These are phyloP conservation scores for Aureoboletus auriporus DNA, from an alignment of 768 basidiomycete species.

Conservation along the genomic window DNA sequence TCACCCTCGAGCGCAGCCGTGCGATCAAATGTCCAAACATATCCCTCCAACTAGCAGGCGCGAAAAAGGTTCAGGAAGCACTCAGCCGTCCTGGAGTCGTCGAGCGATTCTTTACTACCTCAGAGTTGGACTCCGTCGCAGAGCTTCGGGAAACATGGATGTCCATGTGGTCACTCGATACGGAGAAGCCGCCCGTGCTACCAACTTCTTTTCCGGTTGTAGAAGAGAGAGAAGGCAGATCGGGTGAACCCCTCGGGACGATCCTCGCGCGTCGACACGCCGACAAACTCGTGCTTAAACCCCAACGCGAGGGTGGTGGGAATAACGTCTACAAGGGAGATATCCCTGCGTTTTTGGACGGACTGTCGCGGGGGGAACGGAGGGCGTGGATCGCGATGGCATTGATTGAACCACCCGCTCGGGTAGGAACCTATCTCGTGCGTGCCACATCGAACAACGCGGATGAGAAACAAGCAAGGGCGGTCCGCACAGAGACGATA, in stretches of 20 bases:
- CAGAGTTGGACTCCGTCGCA: conserved; percentile 33
- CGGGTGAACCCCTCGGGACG: conserved; percentile 19
- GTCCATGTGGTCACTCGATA: conserved; percentile 78
- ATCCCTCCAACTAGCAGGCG: conserved; percentile 89
- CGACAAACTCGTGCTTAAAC: conserved; percentile 78
- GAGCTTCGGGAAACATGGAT: conserved; percentile 77
- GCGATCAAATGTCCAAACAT: conserved; percentile 94
- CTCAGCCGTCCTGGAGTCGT: conserved; percentile 70
- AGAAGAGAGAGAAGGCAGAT: neutral
- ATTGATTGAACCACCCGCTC: conserved; percentile 75
- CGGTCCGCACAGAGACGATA: conserved; percentile 64
- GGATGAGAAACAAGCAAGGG: conserved; percentile 9
- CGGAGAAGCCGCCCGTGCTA: conserved; percentile 1
- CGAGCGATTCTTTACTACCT: conserved; percentile 62
- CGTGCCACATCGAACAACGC: conserved; percentile 46
- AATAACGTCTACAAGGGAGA: conserved; percentile 89
- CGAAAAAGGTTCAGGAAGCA: conserved; percentile 93
- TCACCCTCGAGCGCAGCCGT: conserved; percentile 70
- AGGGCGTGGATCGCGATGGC: conserved; percentile 97
- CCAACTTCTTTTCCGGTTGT: neutral
- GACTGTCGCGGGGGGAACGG: conserved; percentile 55
- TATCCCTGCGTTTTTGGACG: conserved; percentile 74
- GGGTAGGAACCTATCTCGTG: conserved; percentile 69
- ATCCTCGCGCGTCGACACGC: conserved; percentile 30
- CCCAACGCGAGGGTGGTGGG: conserved; percentile 97